Base-by-base conservation (phyloP, 345 rosid genomes). In the Carallia pectinifolia region DNA sequence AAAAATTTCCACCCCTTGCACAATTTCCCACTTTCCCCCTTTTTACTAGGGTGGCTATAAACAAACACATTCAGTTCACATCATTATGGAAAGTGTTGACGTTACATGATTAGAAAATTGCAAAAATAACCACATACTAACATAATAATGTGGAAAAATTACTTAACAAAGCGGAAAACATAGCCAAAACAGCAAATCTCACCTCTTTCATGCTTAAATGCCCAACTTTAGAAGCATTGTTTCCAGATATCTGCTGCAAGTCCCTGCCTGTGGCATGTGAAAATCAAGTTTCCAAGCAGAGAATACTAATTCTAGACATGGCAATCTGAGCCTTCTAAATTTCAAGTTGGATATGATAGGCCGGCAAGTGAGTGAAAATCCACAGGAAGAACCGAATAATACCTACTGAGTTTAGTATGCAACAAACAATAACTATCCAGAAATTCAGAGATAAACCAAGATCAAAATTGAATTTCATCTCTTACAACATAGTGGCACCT, bases 171-270 rank as follows among this genome's bases (percentile, higher is more conserved):
- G 17, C 34, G 18, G 63, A 76, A 47, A 67, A 62, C 72, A 64
- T 65, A 7, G 27, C 44, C 4, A 61, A 61, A 61, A 29, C 70
- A 72, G 50, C 64, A 2, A 12, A 64, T 74, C 77, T 71, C 67
- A 95, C 99, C 97, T 95, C 97, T 70, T 87, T 85, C 85, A 80
- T 75, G 78, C 71, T 85, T 52, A 90, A 76, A 77, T 83, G 83
- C 71, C 97, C 97, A 16, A 92, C 97, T 87, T 79, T 89, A 8
- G 86, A 67, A 74, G 89, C 75, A 68, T 62, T 74, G 77, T 92
- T 87, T 70, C 93, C 88, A 74, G 97, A 81, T 80, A 92, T 86
- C 69, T 74, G 84, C 77, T 89, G 99, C 93, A 95, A 88, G 80
- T 95, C 99, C 97, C 99, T 95, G 92, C 76, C 88, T 84, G 88